Evolutionary conservation across 495 filamentous ascomycete species (phyloP), one percentile per base, ranked within the genome.

Genomic region (Xylaria grammica): DNA sequence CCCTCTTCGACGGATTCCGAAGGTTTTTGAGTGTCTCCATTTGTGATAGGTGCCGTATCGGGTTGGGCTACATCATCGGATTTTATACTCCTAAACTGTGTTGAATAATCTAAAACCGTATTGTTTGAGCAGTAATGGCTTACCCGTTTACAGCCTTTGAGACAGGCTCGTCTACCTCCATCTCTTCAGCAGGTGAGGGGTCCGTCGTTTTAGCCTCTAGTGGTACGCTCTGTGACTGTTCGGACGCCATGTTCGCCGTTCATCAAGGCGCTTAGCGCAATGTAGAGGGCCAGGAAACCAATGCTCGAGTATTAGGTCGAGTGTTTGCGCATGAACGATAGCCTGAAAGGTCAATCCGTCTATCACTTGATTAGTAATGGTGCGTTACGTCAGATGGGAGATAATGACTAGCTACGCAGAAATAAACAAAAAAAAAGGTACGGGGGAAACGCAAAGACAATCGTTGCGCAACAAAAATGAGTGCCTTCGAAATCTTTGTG

Each of bases 231-330:
- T 74, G 67, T 27, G 67, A 67, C 48, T 74, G 63, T 30, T 72
- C 67, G 24, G 72, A 70, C 30, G 72, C 69, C 72, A 74, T 74
- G 24, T 65, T 67, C 66, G 69, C 69, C 67, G 68, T 69, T 53
- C 67, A 68, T 52, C 56, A 36, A 61, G 8, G 9, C 56, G 52
- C 9, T 24, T 44, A 24, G 32, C 54, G 56, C 30, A 58, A 53
- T 45, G 20, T 48, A 30, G 44, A 20, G 20, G 44, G 30, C 24
- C 51, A 42, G 24, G 26, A n/a, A 46, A 44, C 36, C 19, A 24
- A 50, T 29, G 36, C 29, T 29, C 19, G 13, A 46, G 27, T 50
- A 3, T 52, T 29, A 36, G 38, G 38, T 48, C 17, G 40, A 56
- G 7, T 38, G 34, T 49, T 9, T 9, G 44, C 44, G 24, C 62